Conservation (phyloP, 495 filamentous ascomycete genomes). For the Aspergillus sclerotioniger region DNA sequence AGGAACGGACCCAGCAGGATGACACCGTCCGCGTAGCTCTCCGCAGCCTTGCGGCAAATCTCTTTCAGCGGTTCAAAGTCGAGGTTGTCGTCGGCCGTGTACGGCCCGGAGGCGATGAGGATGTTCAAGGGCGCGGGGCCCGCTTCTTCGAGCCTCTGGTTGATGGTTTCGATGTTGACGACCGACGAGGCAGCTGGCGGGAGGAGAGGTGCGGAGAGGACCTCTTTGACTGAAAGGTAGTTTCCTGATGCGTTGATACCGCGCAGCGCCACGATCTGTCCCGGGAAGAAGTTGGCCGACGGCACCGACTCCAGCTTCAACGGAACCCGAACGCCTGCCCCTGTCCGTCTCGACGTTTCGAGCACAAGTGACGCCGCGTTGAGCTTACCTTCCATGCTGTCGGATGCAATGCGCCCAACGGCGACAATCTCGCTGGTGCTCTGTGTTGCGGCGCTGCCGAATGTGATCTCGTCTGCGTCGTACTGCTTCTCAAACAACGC, state of each 20-base stretch:
- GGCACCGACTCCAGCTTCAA: conserved; percentile 68
- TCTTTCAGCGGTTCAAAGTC: conserved; percentile 82
- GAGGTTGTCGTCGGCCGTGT: conserved; percentile 87
- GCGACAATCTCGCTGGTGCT: conserved; percentile 84
- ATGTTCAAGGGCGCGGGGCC: conserved; percentile 67
- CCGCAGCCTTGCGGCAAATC: conserved; percentile 72
- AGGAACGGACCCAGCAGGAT: conserved; percentile 85
- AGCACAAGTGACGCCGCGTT: conserved; percentile 81
- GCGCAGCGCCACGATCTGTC: conserved; percentile 83
- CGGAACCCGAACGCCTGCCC: conserved; percentile 75
- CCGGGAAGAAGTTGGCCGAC: conserved; percentile 85
- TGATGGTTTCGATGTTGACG: conserved; percentile 57
- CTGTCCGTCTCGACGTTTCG: conserved; percentile 82
- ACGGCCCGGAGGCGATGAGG: conserved; percentile 80
- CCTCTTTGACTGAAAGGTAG: conserved; percentile 75
- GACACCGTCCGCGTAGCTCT: conserved; percentile 73
- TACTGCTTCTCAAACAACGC: conserved; percentile 68
- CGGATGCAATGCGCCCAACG: conserved; percentile 86
- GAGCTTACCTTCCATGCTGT: conserved; percentile 77
- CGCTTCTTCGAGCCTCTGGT: conserved; percentile 62
- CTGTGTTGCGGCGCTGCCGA: conserved; percentile 82
- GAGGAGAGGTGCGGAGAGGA: conserved; percentile 71
- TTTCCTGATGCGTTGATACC: conserved; percentile 86
- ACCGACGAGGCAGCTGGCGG: conserved; percentile 64
- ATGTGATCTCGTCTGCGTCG: conserved; percentile 72